Conservation (phyloP, 495 filamentous ascomycete genomes). For the Hypoxylon cercidicola region DNA sequence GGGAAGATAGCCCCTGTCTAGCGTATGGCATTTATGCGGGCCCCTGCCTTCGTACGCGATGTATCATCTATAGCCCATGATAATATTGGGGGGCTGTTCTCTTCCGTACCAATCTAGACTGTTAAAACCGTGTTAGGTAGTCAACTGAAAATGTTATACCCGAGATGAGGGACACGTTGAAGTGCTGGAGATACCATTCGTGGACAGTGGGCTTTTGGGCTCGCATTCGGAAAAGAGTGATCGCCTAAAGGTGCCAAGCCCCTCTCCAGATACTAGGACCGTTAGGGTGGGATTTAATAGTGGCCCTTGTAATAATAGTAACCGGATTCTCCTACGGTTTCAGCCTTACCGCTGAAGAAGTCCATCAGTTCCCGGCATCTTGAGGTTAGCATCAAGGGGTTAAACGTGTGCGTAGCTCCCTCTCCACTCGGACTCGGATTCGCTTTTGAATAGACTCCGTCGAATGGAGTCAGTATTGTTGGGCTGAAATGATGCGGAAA, state of each 20-base stretch:
- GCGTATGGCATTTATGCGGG: neutral
- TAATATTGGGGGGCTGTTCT: neutral
- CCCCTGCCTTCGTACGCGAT: neutral
- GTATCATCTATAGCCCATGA: neutral
- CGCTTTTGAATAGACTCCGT: neutral
- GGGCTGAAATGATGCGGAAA: no score
- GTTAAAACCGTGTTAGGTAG: no score
- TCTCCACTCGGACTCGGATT: neutral
- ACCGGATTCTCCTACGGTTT: neutral
- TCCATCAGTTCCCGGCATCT: neutral
- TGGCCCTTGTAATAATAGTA: neutral
- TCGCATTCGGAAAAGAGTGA: slow-evolving; percentile 1
- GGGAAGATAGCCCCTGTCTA: neutral
- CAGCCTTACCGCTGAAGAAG: neutral
- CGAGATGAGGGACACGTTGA: neutral
- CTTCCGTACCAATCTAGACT: neutral
- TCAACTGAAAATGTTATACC: neutral
- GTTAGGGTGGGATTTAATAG: neutral
- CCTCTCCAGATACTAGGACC: neutral
- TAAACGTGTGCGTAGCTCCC: neutral
- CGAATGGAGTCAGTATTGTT: no score
- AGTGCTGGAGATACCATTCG: neutral
- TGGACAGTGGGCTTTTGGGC: neutral
- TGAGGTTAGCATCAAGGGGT: neutral
- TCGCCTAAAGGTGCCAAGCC: slow-evolving; percentile 3